A percentile compares a stretch with the other conserved stretches of the same genome.
Conservation (phyloP, 1,139 yeast species). For the Spencermartinsiella ligniputridi region DNA sequence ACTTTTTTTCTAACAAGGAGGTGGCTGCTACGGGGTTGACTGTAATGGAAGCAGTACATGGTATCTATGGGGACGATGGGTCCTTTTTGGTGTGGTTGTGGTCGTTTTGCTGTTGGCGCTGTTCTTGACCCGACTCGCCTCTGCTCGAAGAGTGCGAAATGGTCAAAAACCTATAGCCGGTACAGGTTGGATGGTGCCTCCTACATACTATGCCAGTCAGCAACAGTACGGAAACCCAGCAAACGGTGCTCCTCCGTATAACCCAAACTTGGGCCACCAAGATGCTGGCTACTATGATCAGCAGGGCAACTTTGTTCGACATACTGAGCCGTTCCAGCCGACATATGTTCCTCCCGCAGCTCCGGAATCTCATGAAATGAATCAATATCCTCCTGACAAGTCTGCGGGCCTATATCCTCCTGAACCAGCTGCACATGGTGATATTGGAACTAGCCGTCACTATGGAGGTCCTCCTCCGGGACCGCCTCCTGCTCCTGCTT, state of each 20-base stretch:
- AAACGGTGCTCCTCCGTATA: conserved; percentile 35
- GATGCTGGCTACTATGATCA: conserved; percentile 82
- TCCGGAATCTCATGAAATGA: conserved; percentile 15
- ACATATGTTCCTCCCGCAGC: conserved; percentile 17
- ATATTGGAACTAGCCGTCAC: background rate
- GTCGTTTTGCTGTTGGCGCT: conserved; percentile 51
- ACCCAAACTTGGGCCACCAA: conserved; percentile 49
- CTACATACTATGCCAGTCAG: conserved; percentile 74
- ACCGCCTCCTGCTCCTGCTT: conserved; percentile 9
- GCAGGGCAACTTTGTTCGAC: conserved; percentile 51
- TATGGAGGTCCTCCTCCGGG: conserved; percentile 10
- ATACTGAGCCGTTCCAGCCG: conserved; percentile 11
- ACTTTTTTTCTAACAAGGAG: no score
- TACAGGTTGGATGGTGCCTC: conserved; percentile 90
- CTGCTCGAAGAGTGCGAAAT: conserved; percentile 51
- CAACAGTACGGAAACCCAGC: conserved; percentile 42
- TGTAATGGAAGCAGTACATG: conserved; percentile 24
- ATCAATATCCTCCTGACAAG: conserved; percentile 11
- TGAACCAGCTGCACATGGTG: conserved; percentile 10
- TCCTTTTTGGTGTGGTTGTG: conserved; percentile 44
- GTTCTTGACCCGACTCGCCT: conserved; percentile 39
- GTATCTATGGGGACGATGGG: conserved; percentile 44
- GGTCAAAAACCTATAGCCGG: conserved; percentile 76
- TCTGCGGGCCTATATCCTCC: conserved; percentile 5
- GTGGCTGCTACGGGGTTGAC: background rate